Evolutionary conservation across 441 rosid species (phyloP).

Genomic region (Adansonia madagascariensis): DNA sequence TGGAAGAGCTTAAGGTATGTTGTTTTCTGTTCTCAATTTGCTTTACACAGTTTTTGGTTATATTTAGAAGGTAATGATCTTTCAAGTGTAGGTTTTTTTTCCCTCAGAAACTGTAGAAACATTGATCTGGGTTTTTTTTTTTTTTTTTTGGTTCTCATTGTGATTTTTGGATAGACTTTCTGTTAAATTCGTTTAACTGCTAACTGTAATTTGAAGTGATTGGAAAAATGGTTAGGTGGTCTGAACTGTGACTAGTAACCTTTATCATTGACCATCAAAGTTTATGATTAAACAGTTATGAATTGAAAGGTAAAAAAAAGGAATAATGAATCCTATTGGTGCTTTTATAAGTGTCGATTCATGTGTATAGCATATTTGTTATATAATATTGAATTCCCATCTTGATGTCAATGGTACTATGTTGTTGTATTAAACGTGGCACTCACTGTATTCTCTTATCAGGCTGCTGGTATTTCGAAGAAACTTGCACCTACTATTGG

Average conservation of each 20-base stretch:
- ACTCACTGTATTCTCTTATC: neutral
- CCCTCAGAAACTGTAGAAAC: neutral
- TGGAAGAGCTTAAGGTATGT: constrained; percentile 66
- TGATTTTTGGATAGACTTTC: neutral
- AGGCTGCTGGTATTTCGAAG: constrained; percentile 92
- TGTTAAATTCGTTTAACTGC: neutral
- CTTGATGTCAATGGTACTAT: neutral
- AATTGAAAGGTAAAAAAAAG: neutral
- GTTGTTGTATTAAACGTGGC: neutral
- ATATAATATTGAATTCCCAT: neutral
- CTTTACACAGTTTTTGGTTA: neutral
- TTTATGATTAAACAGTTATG: neutral
- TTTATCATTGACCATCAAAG: neutral
- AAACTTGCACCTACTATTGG: constrained; percentile 85
- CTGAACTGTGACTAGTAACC: neutral
- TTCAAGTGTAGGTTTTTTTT: neutral
- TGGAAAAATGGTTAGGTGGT: neutral
- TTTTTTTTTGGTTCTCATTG: neutral
- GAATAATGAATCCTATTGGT: neutral
- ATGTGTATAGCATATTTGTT: neutral
- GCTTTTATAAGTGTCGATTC: neutral
- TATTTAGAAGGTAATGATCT: neutral
- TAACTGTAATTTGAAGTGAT: neutral
- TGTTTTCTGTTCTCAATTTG: neutral
- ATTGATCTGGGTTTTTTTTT: neutral